phyloP scores from a whole-genome alignment of 345 rosid genomes.

The Eucalyptus marginata region DNA sequence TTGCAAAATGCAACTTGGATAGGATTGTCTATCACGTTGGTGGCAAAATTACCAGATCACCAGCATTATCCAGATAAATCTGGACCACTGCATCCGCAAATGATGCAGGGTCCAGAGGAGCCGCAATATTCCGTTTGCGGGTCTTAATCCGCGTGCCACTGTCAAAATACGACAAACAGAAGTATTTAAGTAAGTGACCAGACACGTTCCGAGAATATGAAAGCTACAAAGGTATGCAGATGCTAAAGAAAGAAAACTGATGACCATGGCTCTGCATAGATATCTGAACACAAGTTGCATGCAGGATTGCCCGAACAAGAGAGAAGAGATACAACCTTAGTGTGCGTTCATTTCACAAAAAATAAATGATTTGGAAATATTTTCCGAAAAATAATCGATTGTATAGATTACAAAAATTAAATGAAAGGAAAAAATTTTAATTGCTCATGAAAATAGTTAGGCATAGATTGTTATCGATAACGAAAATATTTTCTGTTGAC shows the following conservation, averaged over 20 bases:
- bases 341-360: no score
- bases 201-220: neutral
- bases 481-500: no score
- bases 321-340: neutral
- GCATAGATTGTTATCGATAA: no score
- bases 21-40: neutral
- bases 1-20: neutral
- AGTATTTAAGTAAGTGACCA: neutral
- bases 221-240: neutral
- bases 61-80: conserved; percentile 94
- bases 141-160: conserved; percentile 99
- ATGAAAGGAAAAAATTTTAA: no score
- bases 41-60: conserved; percentile 69
- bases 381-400: no score
- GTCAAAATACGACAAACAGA: neutral
- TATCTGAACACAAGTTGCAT: neutral
- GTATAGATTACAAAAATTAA: no score
- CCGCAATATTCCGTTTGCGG: conserved; percentile 99
- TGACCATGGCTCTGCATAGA: neutral
- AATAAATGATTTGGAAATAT: no score
- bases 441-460: no score
- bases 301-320: neutral
- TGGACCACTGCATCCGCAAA: conserved; percentile 97
- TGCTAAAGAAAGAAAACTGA: neutral
- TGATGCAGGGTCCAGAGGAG: conserved; percentile 96